A percentile compares a stretch with the other conserved stretches of the same genome.
Evolutionary conservation across 768 basidiomycete genomes (phyloP).

Genomic region (Serendipita sp.): DNA sequence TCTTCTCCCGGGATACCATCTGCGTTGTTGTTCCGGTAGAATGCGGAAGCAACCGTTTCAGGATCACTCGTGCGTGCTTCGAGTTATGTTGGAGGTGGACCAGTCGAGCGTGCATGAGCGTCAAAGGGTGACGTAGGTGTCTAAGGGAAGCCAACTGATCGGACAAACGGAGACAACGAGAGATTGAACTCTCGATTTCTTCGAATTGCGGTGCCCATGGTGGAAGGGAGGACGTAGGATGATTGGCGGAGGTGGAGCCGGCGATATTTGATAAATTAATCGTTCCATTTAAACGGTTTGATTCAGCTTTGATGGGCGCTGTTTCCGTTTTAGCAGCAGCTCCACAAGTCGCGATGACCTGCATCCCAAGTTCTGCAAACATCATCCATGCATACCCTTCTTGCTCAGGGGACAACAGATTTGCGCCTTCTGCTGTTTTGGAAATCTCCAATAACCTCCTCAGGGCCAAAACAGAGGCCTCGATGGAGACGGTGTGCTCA

Average conservation of each 20-base stretch:
- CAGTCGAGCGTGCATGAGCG: conserved; percentile 45
- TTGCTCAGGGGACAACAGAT: conserved; percentile 31
- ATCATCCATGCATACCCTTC: conserved; percentile 60
- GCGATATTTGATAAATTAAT: neutral
- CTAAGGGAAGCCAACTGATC: conserved; percentile 48
- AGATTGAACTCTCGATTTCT: neutral
- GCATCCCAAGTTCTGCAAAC: conserved; percentile 51
- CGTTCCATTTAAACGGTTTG: neutral
- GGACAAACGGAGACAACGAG: neutral
- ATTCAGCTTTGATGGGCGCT: neutral
- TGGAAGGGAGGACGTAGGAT: neutral
- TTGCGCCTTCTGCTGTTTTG: conserved; percentile 11
- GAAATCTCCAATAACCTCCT: conserved; percentile 35
- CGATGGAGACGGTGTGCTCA: conserved; percentile 36
- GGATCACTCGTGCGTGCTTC: conserved; percentile 42
- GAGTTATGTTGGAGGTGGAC: conserved; percentile 32
- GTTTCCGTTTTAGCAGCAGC: neutral
- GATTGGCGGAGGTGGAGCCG: neutral
- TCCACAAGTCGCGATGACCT: conserved; percentile 20
- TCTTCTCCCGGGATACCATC: neutral
- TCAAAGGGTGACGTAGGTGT: conserved; percentile 40
- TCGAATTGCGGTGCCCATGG: neutral
- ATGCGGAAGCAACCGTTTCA: conserved; percentile 36
- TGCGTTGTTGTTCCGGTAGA: conserved; percentile 17
- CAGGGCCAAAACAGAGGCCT: conserved; percentile 38